A percentile compares a stretch with the other conserved stretches of the same genome.
Evolutionary conservation across 2,329 filamentous ascomycete genomes (phyloP).

Genomic region (Rasamsonia emersonii): DNA sequence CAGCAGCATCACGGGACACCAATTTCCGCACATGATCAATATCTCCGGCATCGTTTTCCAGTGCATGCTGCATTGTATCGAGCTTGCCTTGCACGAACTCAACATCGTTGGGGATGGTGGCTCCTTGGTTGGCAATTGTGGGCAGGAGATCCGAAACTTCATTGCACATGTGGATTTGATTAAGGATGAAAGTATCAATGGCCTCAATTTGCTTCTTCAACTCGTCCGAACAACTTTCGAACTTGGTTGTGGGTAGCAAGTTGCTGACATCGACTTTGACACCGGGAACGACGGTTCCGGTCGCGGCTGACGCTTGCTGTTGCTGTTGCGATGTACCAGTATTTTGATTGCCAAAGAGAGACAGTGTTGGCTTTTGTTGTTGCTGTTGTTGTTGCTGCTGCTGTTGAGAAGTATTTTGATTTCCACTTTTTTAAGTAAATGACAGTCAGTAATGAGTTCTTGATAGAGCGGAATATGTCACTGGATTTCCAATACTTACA

Average conservation of each 20-base stretch:
- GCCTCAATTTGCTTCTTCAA: slow-evolving; percentile 69
- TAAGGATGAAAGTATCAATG: slow-evolving; percentile 72
- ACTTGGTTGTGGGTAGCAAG: slow-evolving; percentile 78
- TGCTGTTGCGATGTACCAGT: slow-evolving; percentile 20
- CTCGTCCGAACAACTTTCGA: slow-evolving; percentile 77
- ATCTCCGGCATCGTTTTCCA: slow-evolving; percentile 54
- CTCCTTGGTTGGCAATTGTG: slow-evolving; percentile 54
- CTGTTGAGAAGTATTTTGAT: slow-evolving; percentile 16
- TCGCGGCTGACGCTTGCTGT: slow-evolving; percentile 24
- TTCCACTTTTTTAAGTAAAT: slow-evolving; percentile 13
- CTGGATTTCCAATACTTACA: slow-evolving; percentile 25
- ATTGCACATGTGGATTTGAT: slow-evolving; percentile 65
- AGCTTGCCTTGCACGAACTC: slow-evolving; percentile 54
- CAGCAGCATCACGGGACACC: slow-evolving; percentile 58
- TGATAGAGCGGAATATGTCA: background rate
- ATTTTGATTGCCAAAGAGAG: slow-evolving; percentile 29
- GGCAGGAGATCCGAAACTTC: slow-evolving; percentile 65
- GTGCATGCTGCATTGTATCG: slow-evolving; percentile 53
- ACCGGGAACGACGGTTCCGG: slow-evolving; percentile 47
- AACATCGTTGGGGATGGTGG: slow-evolving; percentile 57
- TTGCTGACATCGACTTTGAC: slow-evolving; percentile 71
- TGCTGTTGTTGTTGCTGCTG: slow-evolving; percentile 30
- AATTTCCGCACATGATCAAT: slow-evolving; percentile 50
- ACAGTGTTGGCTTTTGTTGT: slow-evolving; percentile 41
- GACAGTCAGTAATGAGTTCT: background rate